Conservation (phyloP, 257 asterid species). For the Solanum sitiens region DNA sequence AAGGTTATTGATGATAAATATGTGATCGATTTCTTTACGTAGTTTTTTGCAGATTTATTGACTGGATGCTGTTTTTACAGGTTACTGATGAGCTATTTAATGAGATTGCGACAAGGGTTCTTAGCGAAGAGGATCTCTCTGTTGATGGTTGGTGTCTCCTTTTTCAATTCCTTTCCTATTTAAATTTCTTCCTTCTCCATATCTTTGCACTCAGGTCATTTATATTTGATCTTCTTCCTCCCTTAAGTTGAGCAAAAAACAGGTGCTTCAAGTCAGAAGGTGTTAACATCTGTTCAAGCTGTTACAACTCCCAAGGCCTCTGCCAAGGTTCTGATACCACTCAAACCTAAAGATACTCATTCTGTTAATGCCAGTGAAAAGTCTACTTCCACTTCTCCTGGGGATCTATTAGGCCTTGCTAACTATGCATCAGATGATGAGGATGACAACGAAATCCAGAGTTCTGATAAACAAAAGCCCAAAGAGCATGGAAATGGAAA, state of each 20-base stretch:
- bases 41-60: conserved; percentile 15
- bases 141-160: conserved; percentile 47
- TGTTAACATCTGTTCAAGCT: conserved; percentile 28
- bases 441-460: conserved; percentile 51
- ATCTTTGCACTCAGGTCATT: neutral
- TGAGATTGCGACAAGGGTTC: conserved; percentile 92
- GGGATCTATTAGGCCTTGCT: conserved; percentile 75
- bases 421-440: conserved; percentile 91
- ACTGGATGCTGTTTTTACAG: conserved; percentile 41
- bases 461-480: conserved; percentile 24
- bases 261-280: conserved; percentile 29
- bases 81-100: conserved; percentile 96
- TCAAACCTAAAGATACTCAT: conserved; percentile 30
- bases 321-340: conserved; percentile 52
- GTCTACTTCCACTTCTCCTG: conserved; percentile 45
- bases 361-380: conserved; percentile 40
- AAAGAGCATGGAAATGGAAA: conserved; percentile 43
- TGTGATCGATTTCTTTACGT: neutral
- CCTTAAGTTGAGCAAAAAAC: conserved; percentile 34
- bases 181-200: conserved; percentile 4
- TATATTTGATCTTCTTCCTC: neutral
- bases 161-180: neutral
- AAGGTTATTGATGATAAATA: conserved; percentile 55
- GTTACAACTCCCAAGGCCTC: conserved; percentile 41
- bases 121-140: conserved; percentile 59